phyloP scores from a whole-genome alignment of 345 rosid genomes.

The Gossypium mustelinum region DNA sequence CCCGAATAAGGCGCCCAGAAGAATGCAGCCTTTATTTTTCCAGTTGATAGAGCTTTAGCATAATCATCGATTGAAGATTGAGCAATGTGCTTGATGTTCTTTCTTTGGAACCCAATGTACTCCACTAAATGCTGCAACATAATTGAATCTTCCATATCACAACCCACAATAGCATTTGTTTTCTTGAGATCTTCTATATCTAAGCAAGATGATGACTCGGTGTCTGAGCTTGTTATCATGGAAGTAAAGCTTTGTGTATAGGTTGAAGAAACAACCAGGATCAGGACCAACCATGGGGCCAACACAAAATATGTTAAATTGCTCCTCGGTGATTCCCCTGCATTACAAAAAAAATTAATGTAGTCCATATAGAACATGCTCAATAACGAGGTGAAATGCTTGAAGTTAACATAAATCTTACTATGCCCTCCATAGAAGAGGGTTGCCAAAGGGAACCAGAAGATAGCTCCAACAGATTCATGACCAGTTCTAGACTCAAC shows the following conservation, averaged over 20 bases:
- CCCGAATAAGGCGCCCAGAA: conserved; percentile 7
- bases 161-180: conserved; percentile 20
- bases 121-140: conserved; percentile 6
- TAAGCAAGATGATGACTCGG: neutral
- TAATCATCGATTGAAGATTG: conserved; percentile 16
- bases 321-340: conserved; percentile 18
- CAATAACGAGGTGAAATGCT: neutral
- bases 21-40: conserved; percentile 20
- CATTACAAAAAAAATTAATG: neutral
- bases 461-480: neutral
- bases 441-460: conserved; percentile 15
- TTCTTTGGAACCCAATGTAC: conserved; percentile 4
- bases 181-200: conserved; percentile 16
- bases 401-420: neutral
- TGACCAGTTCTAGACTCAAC: conserved; percentile 3
- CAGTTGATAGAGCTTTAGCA: conserved; percentile 17
- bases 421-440: conserved; percentile 14
- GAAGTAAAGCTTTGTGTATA: conserved; percentile 20
- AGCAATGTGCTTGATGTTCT: conserved; percentile 12
- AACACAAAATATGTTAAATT: conserved; percentile 15
- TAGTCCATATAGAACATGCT: neutral
- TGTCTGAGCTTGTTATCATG: conserved; percentile 15
- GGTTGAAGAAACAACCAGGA: conserved; percentile 14
- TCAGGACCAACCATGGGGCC: conserved; percentile 22
- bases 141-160: conserved; percentile 18